A percentile compares a stretch with the other conserved stretches of the same genome.
phyloP scores from a whole-genome alignment of 805 yeast genomes.

The Candida pseudoglaebosa region DNA sequence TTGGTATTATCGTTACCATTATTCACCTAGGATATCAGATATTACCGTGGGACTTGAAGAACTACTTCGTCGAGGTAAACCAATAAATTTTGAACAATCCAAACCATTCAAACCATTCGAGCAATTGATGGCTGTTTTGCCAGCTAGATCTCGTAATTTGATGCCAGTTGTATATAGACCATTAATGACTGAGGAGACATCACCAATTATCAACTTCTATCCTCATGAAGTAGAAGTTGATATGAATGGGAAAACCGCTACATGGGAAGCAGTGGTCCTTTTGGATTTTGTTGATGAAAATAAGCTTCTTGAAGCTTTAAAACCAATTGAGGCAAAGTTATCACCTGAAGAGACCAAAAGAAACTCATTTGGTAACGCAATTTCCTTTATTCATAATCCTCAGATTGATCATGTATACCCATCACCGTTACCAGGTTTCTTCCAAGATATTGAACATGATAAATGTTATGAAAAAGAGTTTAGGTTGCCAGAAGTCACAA shows the following conservation, averaged over 20 bases:
- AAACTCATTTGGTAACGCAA: slow-evolving; percentile 69
- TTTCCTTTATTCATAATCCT: slow-evolving; percentile 70
- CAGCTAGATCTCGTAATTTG: slow-evolving; percentile 80
- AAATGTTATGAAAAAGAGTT: slow-evolving; percentile 67
- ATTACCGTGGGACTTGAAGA: slow-evolving; percentile 66
- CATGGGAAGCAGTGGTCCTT: slow-evolving; percentile 97
- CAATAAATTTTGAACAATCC: slow-evolving; percentile 56
- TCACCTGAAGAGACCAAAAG: slow-evolving; percentile 68
- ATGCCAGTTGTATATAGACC: slow-evolving; percentile 76
- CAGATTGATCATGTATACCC: slow-evolving; percentile 64
- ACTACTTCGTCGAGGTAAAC: slow-evolving; percentile 26
- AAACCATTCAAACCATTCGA: slow-evolving; percentile 88
- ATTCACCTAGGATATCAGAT: slow-evolving; percentile 93
- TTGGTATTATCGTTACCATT: slow-evolving; percentile 88
- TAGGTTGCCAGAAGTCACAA: slow-evolving; percentile 45
- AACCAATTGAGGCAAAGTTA: slow-evolving; percentile 57
- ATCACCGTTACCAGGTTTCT: slow-evolving; percentile 74
- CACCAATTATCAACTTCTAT: slow-evolving; percentile 87
- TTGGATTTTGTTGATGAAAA: slow-evolving; percentile 87
- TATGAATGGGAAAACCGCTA: slow-evolving; percentile 89
- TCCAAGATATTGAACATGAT: slow-evolving; percentile 73
- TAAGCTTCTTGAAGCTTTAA: slow-evolving; percentile 68
- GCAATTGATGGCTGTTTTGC: slow-evolving; percentile 95
- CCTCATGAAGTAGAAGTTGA: slow-evolving; percentile 86
- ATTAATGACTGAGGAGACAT: slow-evolving; percentile 78